Percentiles rank a stretch among this genome's conserved stretches.
Conservation (phyloP, 495 filamentous ascomycete genomes). For the Acidomyces sp. region DNA sequence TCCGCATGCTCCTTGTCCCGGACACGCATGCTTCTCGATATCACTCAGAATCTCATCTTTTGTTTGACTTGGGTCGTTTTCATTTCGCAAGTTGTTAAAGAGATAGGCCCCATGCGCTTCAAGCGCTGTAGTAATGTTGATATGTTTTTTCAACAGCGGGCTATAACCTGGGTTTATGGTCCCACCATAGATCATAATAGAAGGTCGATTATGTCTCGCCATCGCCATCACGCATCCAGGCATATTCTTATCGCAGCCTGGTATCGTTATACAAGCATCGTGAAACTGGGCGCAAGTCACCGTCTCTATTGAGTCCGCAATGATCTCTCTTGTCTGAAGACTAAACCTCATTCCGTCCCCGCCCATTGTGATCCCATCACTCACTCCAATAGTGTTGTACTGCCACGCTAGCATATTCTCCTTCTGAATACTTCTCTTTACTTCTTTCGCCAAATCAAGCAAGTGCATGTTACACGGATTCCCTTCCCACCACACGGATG, state of each 20-base stretch:
- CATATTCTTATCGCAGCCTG: slow-evolving; percentile 99
- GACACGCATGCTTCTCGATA: slow-evolving; percentile 74
- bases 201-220: slow-evolving; percentile 83
- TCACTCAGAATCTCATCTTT: slow-evolving; percentile 76
- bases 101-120: slow-evolving; percentile 80
- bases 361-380: slow-evolving; percentile 93
- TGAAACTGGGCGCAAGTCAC: slow-evolving; percentile 66
- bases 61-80: slow-evolving; percentile 45
- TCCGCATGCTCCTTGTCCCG: slow-evolving; percentile 86
- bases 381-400: slow-evolving; percentile 90
- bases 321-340: slow-evolving; percentile 87
- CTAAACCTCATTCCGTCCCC: slow-evolving; percentile 95
- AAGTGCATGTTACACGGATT: slow-evolving; percentile 75
- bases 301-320: slow-evolving; percentile 89
- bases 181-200: slow-evolving; percentile 77
- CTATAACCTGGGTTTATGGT: slow-evolving; percentile 81
- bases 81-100: slow-evolving; percentile 53
- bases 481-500: slow-evolving; percentile 96
- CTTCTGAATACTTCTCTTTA: slow-evolving; percentile 69
- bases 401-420: slow-evolving; percentile 84
- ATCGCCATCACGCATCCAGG: slow-evolving; percentile 75
- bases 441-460: slow-evolving; percentile 76
- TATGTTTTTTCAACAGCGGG: slow-evolving; percentile 56
- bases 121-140: slow-evolving; percentile 86
- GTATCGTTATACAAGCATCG: slow-evolving; percentile 89